Conservation (phyloP, 208 protist genomes). For the Leishmania tropica region DNA sequence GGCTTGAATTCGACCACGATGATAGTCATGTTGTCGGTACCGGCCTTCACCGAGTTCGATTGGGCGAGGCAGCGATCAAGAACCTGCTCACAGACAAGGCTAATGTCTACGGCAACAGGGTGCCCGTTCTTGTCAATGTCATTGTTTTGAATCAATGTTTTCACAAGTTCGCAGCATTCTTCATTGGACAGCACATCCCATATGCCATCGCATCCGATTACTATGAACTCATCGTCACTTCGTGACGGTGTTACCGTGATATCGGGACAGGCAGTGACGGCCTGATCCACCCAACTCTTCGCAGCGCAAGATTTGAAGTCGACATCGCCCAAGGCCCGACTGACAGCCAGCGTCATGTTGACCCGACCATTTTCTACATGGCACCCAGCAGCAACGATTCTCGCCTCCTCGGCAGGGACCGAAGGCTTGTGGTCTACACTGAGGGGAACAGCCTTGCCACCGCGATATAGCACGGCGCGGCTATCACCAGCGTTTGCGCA, state of each 20-base stretch:
- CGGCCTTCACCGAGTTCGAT: constrained; percentile 47
- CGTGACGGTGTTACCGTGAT: constrained; percentile 39
- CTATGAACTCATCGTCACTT: constrained; percentile 84
- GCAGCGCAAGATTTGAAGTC: constrained; percentile 84
- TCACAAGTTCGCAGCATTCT: constrained; percentile 65
- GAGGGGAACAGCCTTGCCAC: constrained; percentile 65
- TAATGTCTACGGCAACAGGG: constrained; percentile 50
- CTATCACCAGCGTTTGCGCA: constrained; percentile 94
- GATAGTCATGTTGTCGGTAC: constrained; percentile 92
- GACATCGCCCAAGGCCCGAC: constrained; percentile 93
- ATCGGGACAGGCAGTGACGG: constrained; percentile 85
- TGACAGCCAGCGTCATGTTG: constrained; percentile 93
- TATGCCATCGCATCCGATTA: constrained; percentile 94
- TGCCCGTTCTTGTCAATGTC: constrained; percentile 29
- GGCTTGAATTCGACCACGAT: constrained; percentile 88
- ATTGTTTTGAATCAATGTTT: constrained; percentile 39
- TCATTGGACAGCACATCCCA: constrained; percentile 93
- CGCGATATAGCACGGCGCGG: constrained; percentile 84
- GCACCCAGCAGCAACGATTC: constrained; percentile 88
- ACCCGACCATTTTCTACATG: constrained; percentile 87
- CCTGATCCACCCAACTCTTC: constrained; percentile 66
- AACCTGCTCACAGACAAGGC: constrained; percentile 78
- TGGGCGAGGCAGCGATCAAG: constrained; percentile 76
- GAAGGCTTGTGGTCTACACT: constrained; percentile 93
- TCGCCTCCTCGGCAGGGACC: constrained; percentile 58